These are phyloP conservation scores for Rhizopus delemar DNA, from an alignment of 371 early-diverging fungal species.

Conservation along the genomic window DNA sequence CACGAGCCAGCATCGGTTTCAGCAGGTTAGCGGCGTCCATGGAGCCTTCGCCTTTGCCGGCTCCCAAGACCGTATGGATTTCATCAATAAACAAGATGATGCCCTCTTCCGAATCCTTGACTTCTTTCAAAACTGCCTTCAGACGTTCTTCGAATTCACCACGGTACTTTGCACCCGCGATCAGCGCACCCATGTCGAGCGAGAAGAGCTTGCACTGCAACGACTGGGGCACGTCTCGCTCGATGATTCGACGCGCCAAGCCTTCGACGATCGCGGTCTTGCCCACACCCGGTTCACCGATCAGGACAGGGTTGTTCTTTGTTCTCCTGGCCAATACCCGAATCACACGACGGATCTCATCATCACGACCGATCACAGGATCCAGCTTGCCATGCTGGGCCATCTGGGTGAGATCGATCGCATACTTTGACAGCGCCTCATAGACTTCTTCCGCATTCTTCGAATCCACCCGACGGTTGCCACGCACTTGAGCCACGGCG, in stretches of 20 bases:
- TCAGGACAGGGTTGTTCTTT: conserved; percentile 89
- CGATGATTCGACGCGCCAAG: conserved; percentile 94
- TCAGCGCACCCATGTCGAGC: conserved; percentile 95
- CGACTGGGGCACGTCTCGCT: conserved; percentile 90
- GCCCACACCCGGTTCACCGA: conserved; percentile 91
- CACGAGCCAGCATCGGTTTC: conserved; percentile 87
- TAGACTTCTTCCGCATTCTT: conserved; percentile 85
- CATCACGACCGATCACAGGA: conserved; percentile 90
- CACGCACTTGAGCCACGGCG: conserved; percentile 82
- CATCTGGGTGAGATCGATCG: conserved; percentile 84
- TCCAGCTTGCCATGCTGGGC: conserved; percentile 78
- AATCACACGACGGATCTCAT: conserved; percentile 82
- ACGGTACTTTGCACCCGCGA: conserved; percentile 88
- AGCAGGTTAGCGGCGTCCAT: conserved; percentile 95
- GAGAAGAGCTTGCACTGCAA: conserved; percentile 87
- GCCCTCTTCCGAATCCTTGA: conserved; percentile 85
- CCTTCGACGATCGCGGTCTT: conserved; percentile 97
- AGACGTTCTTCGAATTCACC: conserved; percentile 99
- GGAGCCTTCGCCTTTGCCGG: conserved; percentile 88
- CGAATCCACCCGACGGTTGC: conserved; percentile 81
- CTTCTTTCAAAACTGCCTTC: conserved; percentile 96
- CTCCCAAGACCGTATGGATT: conserved; percentile 93
- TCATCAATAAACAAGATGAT: conserved; percentile 99
- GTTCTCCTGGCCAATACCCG: conserved; percentile 81
- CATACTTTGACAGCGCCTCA: conserved; percentile 90